These are phyloP conservation scores for Paradendryphiella salina DNA, from an alignment of 2,329 filamentous ascomycete species.

Conservation along the genomic window DNA sequence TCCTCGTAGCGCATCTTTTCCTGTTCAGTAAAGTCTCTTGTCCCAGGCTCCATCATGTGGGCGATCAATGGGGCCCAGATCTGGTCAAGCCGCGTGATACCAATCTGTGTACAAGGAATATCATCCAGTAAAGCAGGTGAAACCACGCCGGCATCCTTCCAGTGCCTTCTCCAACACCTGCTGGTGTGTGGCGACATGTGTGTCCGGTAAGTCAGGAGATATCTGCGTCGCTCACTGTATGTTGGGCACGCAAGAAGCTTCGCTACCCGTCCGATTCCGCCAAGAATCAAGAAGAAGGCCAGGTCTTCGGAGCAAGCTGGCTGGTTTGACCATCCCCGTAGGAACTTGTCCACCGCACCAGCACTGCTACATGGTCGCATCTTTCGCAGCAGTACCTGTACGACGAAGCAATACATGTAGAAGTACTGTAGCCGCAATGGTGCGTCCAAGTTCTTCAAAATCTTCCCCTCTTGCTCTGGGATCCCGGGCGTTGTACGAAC, in stretches of 20 bases:
- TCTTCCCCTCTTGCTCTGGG: slow-evolving; percentile 32
- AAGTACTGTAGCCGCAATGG: slow-evolving; percentile 43
- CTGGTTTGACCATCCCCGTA: slow-evolving; percentile 40
- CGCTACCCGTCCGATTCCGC: slow-evolving; percentile 42
- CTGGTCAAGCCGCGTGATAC: slow-evolving; percentile 43
- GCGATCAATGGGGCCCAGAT: slow-evolving; percentile 42
- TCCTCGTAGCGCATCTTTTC: slow-evolving; percentile 37
- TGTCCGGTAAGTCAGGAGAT: slow-evolving; percentile 41
- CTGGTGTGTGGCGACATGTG: slow-evolving; percentile 44
- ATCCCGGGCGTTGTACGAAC: slow-evolving; percentile 40
- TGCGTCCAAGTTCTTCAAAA: slow-evolving; percentile 38
- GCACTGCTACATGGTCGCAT: slow-evolving; percentile 37
- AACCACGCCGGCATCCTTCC: slow-evolving; percentile 41
- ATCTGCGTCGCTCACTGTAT: slow-evolving; percentile 38
- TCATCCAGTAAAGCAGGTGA: slow-evolving; percentile 43
- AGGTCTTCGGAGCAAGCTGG: slow-evolving; percentile 43
- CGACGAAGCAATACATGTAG: slow-evolving; percentile 46
- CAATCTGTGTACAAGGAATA: slow-evolving; percentile 43
- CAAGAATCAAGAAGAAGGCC: slow-evolving; percentile 43
- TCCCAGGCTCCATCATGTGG: slow-evolving; percentile 38
- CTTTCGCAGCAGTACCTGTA: slow-evolving; percentile 41
- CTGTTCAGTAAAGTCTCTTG: slow-evolving; percentile 36
- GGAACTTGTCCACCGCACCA: slow-evolving; percentile 36
- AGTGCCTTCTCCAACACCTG: slow-evolving; percentile 40
- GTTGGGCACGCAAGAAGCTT: slow-evolving; percentile 40